These are phyloP conservation scores for Pseudozyma tsukubaensis DNA, from an alignment of 1,284 basidiomycete species.

Conservation along the genomic window DNA sequence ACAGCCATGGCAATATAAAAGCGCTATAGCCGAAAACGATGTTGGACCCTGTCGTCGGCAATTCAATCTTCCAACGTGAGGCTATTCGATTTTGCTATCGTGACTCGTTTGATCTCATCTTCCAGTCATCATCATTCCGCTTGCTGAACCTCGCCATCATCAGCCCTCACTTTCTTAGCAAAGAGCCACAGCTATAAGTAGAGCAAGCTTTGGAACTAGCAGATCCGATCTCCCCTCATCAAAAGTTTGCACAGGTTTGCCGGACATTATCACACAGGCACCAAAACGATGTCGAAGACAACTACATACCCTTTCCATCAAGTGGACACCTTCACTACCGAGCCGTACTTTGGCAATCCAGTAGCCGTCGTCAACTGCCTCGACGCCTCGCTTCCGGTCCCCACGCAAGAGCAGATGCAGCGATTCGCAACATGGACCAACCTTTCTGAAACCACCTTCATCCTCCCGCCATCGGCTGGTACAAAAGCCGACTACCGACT, in stretches of 20 bases:
- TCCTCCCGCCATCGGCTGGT: conserved; percentile 35
- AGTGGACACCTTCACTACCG: conserved; percentile 56
- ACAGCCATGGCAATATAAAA: conserved; percentile 7
- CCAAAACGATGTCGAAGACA: background rate
- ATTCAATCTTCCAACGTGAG: too few relatives aligned
- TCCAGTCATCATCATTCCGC: background rate
- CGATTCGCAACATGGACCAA: conserved; percentile 62
- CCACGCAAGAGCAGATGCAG: conserved; percentile 45
- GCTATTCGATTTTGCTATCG: background rate
- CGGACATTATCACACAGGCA: too few relatives aligned
- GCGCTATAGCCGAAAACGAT: conserved; percentile 22
- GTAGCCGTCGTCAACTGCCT: conserved; percentile 60
- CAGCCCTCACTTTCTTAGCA: background rate
- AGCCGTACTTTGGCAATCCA: conserved; percentile 55
- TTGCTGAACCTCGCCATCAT: conserved; percentile 1
- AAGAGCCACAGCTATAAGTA: too few relatives aligned
- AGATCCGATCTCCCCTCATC: too few relatives aligned
- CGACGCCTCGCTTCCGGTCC: conserved; percentile 13
- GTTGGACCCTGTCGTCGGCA: conserved; percentile 10
- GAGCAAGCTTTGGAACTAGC: too few relatives aligned
- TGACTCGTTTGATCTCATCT: conserved; percentile 14
- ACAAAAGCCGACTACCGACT: conserved; percentile 52
- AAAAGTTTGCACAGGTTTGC: too few relatives aligned
- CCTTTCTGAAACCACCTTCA: conserved; percentile 61
- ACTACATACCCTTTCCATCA: conserved; percentile 48